phyloP scores from a whole-genome alignment of 2,329 filamentous ascomycete species.

The Pseudocercospora cruenta region DNA sequence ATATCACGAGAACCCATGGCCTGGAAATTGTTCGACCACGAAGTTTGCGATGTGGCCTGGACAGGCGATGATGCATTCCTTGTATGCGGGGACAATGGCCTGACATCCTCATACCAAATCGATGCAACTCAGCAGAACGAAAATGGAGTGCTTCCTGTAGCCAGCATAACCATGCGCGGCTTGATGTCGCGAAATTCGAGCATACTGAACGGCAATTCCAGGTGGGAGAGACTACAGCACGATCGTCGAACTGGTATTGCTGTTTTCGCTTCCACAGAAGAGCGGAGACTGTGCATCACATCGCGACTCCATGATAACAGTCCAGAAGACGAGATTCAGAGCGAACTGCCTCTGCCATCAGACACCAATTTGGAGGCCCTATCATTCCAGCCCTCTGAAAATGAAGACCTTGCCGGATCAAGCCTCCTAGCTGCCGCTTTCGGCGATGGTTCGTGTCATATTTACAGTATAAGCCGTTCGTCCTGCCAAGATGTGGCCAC shows the following conservation, averaged over 20 bases:
- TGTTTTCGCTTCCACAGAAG: constrained; percentile 38
- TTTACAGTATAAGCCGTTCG: constrained; percentile 43
- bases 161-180: constrained; percentile 23
- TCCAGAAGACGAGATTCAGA: background rate
- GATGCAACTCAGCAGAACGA: constrained; percentile 21
- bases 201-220: constrained; percentile 18
- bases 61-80: constrained; percentile 48
- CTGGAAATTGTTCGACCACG: constrained; percentile 47
- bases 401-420: constrained; percentile 5
- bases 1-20: constrained; percentile 42
- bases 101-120: constrained; percentile 29
- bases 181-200: constrained; percentile 23
- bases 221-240: constrained; percentile 41
- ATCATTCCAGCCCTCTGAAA: constrained; percentile 43
- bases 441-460: constrained; percentile 43
- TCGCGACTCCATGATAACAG: constrained; percentile 28
- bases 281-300: constrained; percentile 42
- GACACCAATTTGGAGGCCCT: constrained; percentile 41
- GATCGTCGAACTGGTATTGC: constrained; percentile 39
- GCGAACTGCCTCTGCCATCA: constrained; percentile 19
- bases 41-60: constrained; percentile 51
- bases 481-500: constrained; percentile 23
- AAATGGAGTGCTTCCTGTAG: constrained; percentile 7
- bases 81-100: constrained; percentile 46
- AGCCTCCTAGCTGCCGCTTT: constrained; percentile 45